These are phyloP conservation scores for Xenoacremonium recifei DNA, from an alignment of 2,329 filamentous ascomycete species.

Conservation along the genomic window DNA sequence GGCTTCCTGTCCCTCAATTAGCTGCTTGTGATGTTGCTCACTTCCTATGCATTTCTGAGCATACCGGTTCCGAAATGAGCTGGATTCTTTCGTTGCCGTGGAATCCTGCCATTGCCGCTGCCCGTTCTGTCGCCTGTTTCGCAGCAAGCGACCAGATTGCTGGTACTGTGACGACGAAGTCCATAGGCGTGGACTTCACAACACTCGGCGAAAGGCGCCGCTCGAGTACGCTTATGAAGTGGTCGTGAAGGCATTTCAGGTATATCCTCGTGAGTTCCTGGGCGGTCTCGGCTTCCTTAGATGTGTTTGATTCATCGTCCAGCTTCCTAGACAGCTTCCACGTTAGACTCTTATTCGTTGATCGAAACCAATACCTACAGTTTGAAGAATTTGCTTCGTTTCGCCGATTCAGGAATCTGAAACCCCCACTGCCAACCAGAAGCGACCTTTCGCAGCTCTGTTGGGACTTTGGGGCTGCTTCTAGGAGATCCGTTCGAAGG, in stretches of 20 bases:
- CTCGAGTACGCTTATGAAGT: conserved; percentile 45
- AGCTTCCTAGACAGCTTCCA: conserved; percentile 28
- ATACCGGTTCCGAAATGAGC: conserved; percentile 48
- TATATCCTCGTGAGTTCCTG: conserved; percentile 40
- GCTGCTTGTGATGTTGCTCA: conserved; percentile 11
- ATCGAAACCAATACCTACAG: conserved; percentile 35
- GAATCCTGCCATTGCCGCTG: conserved; percentile 37
- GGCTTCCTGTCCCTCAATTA: no score
- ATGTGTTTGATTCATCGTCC: conserved; percentile 30
- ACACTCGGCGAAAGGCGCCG: conserved; percentile 40
- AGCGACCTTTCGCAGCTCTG: conserved; percentile 42
- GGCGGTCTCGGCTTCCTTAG: conserved; percentile 33
- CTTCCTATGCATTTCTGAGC: conserved; percentile 6
- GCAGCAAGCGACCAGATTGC: conserved; percentile 58
- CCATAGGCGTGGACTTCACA: conserved; percentile 43
- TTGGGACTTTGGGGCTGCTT: conserved; percentile 47
- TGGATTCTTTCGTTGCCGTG: conserved; percentile 41
- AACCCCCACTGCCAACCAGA: conserved; percentile 49
- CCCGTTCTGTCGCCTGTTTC: conserved; percentile 47
- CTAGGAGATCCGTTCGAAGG: conserved; percentile 33
- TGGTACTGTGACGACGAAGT: conserved; percentile 57
- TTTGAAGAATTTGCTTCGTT: conserved; percentile 45
- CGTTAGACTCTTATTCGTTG: conserved; percentile 10
- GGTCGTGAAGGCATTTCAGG: conserved; percentile 45
- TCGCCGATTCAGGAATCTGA: conserved; percentile 42